These are phyloP conservation scores for Quercus tomentella DNA, from an alignment of 331 rosid species.

Conservation along the genomic window DNA sequence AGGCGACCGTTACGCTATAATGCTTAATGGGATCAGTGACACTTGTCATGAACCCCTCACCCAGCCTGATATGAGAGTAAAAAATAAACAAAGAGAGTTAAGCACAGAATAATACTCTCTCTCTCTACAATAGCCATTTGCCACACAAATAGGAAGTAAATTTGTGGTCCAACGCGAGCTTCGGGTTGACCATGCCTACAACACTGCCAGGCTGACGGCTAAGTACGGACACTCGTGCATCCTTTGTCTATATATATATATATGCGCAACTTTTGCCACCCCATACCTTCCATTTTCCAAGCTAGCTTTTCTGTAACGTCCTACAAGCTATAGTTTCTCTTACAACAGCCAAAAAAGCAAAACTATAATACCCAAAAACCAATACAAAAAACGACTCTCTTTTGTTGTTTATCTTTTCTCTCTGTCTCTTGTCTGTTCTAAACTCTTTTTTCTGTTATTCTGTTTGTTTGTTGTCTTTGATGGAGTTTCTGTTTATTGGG, in stretches of 20 bases:
- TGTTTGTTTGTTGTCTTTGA: background rate
- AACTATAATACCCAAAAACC: background rate
- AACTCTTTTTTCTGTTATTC: background rate
- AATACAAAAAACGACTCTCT: background rate
- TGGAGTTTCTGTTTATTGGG: constrained; percentile 19
- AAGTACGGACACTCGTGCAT: constrained; percentile 17
- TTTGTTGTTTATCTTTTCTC: background rate
- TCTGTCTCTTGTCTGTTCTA: constrained; percentile 15
- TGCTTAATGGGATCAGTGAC: background rate
- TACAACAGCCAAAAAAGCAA: background rate
- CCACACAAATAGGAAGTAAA: constrained; percentile 18
- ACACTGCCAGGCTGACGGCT: constrained; percentile 36
- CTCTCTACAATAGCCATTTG: background rate
- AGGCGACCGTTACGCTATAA: too few relatives aligned
- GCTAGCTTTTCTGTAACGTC: constrained; percentile 25
- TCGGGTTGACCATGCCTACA: constrained; percentile 54
- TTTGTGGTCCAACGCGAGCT: constrained; percentile 29
- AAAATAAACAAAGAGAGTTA: background rate
- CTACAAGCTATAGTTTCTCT: background rate
- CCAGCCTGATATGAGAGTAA: too few relatives aligned
- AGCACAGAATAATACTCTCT: background rate
- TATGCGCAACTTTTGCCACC: constrained; percentile 50
- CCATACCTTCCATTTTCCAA: constrained; percentile 49
- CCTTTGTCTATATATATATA: constrained; percentile 25
- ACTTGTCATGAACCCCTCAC: constrained; percentile 6